Base-by-base conservation (phyloP, 2,329 filamentous ascomycete species). In the Phoma herbarum region DNA sequence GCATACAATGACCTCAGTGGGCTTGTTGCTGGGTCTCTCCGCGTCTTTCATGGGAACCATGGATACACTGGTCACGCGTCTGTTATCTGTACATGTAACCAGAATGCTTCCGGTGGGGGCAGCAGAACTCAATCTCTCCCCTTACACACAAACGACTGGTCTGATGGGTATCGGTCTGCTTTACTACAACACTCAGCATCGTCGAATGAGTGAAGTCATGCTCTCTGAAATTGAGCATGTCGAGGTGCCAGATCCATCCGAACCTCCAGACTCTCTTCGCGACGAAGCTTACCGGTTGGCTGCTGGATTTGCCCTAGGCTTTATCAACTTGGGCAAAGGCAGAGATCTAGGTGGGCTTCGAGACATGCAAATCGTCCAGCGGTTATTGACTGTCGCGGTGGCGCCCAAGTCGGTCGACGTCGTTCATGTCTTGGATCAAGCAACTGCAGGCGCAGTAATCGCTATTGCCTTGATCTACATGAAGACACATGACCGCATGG, bases 141-240 rank as follows among this genome's bases (percentile, higher is more conserved):
- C 93, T 4, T 83, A 96, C 18, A 97, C 94, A 0, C 95, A 99
- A 76, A 98, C 95, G 0, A 95, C 94, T 1, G 95, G 93, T 20
- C 90, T 99, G 41, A 96, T 99, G 92, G 95, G 95, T 1, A 97
- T 99, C 65, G 95, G 95, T 0, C 80, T 99, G 39, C 82, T 99
- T 1, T 99, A 98, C 77, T 96, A 90, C 78, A 90, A 93, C 73
- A 97, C 93, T 26, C 94, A 98, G 71, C 96, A 99, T 78, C 90
- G 96, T 28, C 89, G 96, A 35, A 99, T 99, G 95, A 98, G 93
- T 73, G 95, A 99, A 75, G 92, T 98, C 18, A 97, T 99, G 92
- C 86, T 99, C 49, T 98, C 94, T 0, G 95, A 99, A 75, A 95
- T 99, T 60, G 93, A 97, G 74, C 90, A 93, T 62, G 85, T 92